Evolutionary conservation across 2,329 filamentous ascomycete genomes (phyloP).

Genomic region (Lecanicillium sp.): DNA sequence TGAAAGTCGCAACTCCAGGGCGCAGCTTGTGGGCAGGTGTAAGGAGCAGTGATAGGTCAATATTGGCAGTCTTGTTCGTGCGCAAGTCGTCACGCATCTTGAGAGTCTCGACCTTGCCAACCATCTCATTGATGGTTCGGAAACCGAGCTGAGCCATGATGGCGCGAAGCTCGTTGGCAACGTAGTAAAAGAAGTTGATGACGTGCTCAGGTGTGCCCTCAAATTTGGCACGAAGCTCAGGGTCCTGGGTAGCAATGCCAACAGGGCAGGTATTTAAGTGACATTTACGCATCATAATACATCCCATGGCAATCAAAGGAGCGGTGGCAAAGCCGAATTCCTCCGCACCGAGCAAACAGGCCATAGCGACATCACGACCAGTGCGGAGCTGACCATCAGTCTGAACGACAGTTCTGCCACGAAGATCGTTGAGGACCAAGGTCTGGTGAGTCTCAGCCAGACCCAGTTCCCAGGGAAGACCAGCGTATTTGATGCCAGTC

Average conservation of each 20-base stretch:
- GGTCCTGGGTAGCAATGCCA: slow-evolving; percentile 91
- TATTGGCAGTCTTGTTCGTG: slow-evolving; percentile 83
- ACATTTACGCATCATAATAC: slow-evolving; percentile 87
- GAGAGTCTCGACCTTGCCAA: slow-evolving; percentile 81
- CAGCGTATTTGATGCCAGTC: slow-evolving; percentile 98
- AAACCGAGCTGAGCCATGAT: slow-evolving; percentile 96
- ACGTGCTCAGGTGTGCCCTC: slow-evolving; percentile 88
- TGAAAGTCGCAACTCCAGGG: slow-evolving; percentile 91
- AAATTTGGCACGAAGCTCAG: slow-evolving; percentile 91
- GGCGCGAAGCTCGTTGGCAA: slow-evolving; percentile 89
- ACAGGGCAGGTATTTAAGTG: slow-evolving; percentile 74
- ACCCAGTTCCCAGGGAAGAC: slow-evolving; percentile 93
- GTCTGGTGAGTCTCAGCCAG: slow-evolving; percentile 97
- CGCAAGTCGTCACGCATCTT: slow-evolving; percentile 82
- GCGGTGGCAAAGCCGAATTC: slow-evolving; percentile 96
- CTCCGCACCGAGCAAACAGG: slow-evolving; percentile 91
- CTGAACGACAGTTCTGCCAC: slow-evolving; percentile 91
- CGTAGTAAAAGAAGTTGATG: slow-evolving; percentile 98
- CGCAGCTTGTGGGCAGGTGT: slow-evolving; percentile 94
- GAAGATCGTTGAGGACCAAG: slow-evolving; percentile 86
- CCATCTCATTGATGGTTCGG: slow-evolving; percentile 96
- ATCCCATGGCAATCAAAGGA: slow-evolving; percentile 92
- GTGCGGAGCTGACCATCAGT: slow-evolving; percentile 92
- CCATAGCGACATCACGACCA: slow-evolving; percentile 87
- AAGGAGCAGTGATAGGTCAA: slow-evolving; percentile 85